Evolutionary conservation across 495 filamentous ascomycete genomes (phyloP), one percentile per base, ranked within the genome.

Genomic region (Staphylotrichum longicolle): DNA sequence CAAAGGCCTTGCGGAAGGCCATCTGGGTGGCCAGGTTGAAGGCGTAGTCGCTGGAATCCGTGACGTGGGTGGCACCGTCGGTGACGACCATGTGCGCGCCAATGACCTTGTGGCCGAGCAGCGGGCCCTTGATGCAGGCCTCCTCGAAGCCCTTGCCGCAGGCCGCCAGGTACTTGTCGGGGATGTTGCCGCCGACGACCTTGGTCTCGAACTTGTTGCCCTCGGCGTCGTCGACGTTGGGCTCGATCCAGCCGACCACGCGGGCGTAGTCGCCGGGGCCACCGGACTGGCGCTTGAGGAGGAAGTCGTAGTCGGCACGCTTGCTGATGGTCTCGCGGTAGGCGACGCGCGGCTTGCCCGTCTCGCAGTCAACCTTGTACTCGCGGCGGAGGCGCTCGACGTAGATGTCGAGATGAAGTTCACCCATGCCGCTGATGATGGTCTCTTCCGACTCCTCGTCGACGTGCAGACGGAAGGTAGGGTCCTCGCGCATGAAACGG

Each of bases 391-490:
- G 95, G 66, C 95, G 93, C 79, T 99, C 95, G 44, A 98, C 86
- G 78, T 99, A 99, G 73, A 99, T 96, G 66, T 93, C 90, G 32
- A 99, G 83, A 75, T 99, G 95, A 61, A 99, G 75, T 73, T 99
- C 95, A 63, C 95, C 95, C 95, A 99, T 99, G 53, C 95, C 95
- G 47, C 89, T 93, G 73, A 99, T 98, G 73, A 99, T 94, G 51
- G 93, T 96, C 78, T 99, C 89, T 64, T 93, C 85, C 65, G 85
- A 89, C 78, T 99, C 95, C 41, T 80, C 77, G 69, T 99, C 95
- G 69, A 95, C 90, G 62, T 89, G 88, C 47, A 98, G 91, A 47
- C 95, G 86, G 85, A 99, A 99, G 30, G 95, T 99, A 9, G 95
- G 95, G 66, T 99, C 95, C 76, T 99, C 95, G 57, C 95, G 86